Base-by-base conservation (phyloP, 129 eudicot genomes). In the Flaveria robusta region DNA sequence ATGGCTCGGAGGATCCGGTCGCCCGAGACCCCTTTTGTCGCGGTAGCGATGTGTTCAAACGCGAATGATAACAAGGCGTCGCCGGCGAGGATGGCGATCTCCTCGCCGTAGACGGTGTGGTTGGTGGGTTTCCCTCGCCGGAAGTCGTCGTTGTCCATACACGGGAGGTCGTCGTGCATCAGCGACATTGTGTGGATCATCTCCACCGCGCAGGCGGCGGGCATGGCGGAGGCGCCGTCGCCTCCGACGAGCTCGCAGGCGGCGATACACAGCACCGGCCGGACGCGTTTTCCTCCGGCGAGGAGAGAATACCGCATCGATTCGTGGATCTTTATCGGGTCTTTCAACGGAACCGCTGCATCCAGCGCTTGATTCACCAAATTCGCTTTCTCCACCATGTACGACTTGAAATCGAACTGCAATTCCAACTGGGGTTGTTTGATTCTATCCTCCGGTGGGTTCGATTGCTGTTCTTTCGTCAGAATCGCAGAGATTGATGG, bases 271-370 rank as follows among this genome's bases (percentile, higher is more conserved):
- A 88, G 78, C 59, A 88, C 42, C 29, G 94, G 94, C 3, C 94
- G 83, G 47, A 88, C 74, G 20, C 94, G 87, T 74, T 88, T 88
- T 5, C 94, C 90, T 13, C 90, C 94, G 46, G 94, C 88, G 52
- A 88, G 88, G 22, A 88, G 85, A 0, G 94, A 84, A 66, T 88
- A 88, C 13, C 94, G 81, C 94, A 88, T 86, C 2, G 94, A 84
- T 47, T 88, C 90, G 29, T 88, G 94, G 60, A 88, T 77, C 15
- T 77, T 79, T 0, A 37, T 0, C 4, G 94, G 94, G 1, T 84
- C 68, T 26, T 31, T 78, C 5, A 86, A 29, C 1, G 80, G 54
- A 24, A 88, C 73, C 15, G 88, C 85, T 15, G 18, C 80, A 62
- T 84, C 79, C 3, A 88, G 70, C 29, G 94, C 94, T 9, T 72